phyloP scores from a whole-genome alignment of 768 basidiomycete species.

The Amanita pseudoporphyria region DNA sequence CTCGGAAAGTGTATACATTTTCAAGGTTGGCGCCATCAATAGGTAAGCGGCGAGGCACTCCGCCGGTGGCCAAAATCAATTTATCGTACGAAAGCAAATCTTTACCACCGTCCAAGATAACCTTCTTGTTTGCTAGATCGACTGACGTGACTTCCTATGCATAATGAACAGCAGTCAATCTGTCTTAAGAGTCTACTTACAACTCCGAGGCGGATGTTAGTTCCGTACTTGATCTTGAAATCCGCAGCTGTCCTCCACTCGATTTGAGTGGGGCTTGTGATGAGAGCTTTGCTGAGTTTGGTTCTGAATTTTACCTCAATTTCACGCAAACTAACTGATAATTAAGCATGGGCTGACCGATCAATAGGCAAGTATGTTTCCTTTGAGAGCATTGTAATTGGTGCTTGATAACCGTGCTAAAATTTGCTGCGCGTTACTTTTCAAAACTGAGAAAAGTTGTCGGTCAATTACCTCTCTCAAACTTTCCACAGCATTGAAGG shows the following conservation, averaged over 20 bases:
- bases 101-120: constrained; percentile 51
- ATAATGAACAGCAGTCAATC: constrained; percentile 4
- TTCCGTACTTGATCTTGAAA: constrained; percentile 66
- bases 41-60: constrained; percentile 63
- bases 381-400: constrained; percentile 71
- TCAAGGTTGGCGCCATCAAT: constrained; percentile 65
- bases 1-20: constrained; percentile 71
- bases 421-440: neutral
- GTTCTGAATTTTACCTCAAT: constrained; percentile 40
- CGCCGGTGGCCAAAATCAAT: constrained; percentile 74
- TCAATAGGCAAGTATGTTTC: constrained; percentile 81
- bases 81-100: constrained; percentile 60
- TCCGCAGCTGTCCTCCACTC: constrained; percentile 65
- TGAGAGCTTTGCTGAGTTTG: constrained; percentile 80
- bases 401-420: constrained; percentile 69
- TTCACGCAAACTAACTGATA: neutral
- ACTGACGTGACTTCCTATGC: constrained; percentile 60
- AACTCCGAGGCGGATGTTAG: constrained; percentile 50
- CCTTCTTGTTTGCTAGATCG: constrained; percentile 51
- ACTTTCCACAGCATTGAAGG: constrained; percentile 70
- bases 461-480: constrained; percentile 53
- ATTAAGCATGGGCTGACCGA: constrained; percentile 32
- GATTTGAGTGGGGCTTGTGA: constrained; percentile 69
- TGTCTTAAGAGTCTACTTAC: constrained; percentile 23
- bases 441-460: neutral